phyloP scores from a whole-genome alignment of 352 stramenopile genomes.

The Pythium sukuiense region DNA sequence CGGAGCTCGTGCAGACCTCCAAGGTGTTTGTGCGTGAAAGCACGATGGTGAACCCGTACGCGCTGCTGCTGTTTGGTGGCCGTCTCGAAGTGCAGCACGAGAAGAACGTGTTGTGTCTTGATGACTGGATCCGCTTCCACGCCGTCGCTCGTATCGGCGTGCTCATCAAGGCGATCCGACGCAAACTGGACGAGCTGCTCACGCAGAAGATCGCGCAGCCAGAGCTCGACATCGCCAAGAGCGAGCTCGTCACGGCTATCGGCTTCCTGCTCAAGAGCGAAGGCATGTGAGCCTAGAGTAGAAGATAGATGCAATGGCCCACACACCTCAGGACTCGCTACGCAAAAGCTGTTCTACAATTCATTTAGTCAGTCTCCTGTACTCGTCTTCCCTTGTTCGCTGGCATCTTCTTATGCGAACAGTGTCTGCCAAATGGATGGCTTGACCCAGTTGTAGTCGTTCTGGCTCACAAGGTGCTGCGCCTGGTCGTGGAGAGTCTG shows the following conservation, averaged over 20 bases:
- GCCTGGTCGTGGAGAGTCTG: constrained; percentile 79
- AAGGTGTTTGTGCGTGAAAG: constrained; percentile 97
- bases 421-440: constrained; percentile 89
- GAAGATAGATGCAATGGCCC: neutral
- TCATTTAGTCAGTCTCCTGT: constrained; percentile 10
- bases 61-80: constrained; percentile 98
- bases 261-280: constrained; percentile 78
- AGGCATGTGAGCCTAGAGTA: constrained; percentile 49
- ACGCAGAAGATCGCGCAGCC: constrained; percentile 94
- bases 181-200: constrained; percentile 93
- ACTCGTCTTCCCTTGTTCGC: too few relatives aligned
- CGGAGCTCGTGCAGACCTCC: constrained; percentile 94
- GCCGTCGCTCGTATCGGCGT: constrained; percentile 93
- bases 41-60: constrained; percentile 97
- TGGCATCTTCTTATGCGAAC: constrained; percentile 49
- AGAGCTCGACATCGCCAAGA: constrained; percentile 88
- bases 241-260: constrained; percentile 81
- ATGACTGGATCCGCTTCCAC: constrained; percentile 94
- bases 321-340: constrained; percentile 2
- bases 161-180: constrained; percentile 94
- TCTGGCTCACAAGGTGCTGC: constrained; percentile 72
- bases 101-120: constrained; percentile 82
- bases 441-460: constrained; percentile 95
- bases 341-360: constrained; percentile 20
- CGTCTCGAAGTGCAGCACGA: constrained; percentile 90